phyloP scores from a whole-genome alignment of 2,329 filamentous ascomycete genomes.

The Sclerotinia trifoliorum region DNA sequence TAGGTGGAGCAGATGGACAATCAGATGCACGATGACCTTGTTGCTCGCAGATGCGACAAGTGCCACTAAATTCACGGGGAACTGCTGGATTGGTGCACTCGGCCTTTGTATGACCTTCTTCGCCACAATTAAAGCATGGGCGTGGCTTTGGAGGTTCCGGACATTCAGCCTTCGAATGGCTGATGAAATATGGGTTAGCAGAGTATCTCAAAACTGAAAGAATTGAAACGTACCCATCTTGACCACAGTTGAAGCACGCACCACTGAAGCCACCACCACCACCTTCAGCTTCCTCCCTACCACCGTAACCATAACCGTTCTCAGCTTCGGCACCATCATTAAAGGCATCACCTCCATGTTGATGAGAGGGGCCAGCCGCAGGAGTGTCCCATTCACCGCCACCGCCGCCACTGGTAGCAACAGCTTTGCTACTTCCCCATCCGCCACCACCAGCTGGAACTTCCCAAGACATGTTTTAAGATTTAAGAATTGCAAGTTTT shows the following conservation, averaged over 20 bases:
- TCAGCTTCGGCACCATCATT: conserved; percentile 2
- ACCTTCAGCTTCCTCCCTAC: conserved; percentile 17
- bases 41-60: conserved; percentile 57
- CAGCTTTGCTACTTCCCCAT: conserved; percentile 3
- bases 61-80: conserved; percentile 49
- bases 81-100: conserved; percentile 59
- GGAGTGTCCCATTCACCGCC: conserved; percentile 15
- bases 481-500: not conserved
- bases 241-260: conserved; percentile 62
- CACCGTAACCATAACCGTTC: conserved; percentile 1
- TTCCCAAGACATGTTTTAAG: conserved; percentile 36
- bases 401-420: not conserved
- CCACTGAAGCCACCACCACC: conserved; percentile 27
- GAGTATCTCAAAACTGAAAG: not conserved
- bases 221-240: conserved; percentile 51
- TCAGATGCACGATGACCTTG: conserved; percentile 58
- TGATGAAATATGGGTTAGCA: conserved; percentile 18
- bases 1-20: conserved; percentile 59
- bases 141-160: conserved; percentile 32
- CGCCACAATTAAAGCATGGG: conserved; percentile 56
- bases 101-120: conserved; percentile 62
- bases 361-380: not conserved
- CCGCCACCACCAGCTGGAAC: conserved; percentile 22
- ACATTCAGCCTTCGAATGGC: conserved; percentile 30
- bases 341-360: not conserved